Percentiles rank a stretch among this genome's conserved stretches.
These are phyloP conservation scores for Apophysomyces ossiformis DNA, from an alignment of 371 early-diverging fungal species.

Conservation along the genomic window DNA sequence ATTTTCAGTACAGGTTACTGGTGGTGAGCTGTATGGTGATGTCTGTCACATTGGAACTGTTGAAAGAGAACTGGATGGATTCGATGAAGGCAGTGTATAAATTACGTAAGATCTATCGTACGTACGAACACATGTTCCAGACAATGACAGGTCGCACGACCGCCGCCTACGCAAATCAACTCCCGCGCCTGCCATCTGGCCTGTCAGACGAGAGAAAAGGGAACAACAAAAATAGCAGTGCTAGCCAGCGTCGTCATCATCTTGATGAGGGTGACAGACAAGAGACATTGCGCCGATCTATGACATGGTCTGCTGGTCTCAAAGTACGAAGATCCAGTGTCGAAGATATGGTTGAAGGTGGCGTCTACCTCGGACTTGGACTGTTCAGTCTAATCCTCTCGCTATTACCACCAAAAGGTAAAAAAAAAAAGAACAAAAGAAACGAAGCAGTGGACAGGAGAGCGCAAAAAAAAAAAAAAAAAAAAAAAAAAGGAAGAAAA, in stretches of 20 bases:
- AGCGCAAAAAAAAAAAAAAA: not conserved
- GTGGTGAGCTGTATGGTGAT: slow-evolving; percentile 34
- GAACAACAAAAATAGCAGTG: too few relatives aligned
- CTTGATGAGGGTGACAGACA: not conserved
- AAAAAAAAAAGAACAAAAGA: not conserved
- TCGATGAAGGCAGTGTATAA: slow-evolving; percentile 39
- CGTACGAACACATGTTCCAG: slow-evolving; percentile 36
- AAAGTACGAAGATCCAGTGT: not conserved
- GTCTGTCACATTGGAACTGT: slow-evolving; percentile 37
- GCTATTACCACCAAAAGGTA: slow-evolving; percentile 38
- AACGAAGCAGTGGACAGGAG: not conserved
- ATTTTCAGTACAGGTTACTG: slow-evolving; percentile 26
- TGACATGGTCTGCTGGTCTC: not conserved
- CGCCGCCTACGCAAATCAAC: slow-evolving; percentile 2
- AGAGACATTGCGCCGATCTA: not conserved
- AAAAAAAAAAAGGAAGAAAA: not conserved
- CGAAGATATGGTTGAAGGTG: slow-evolving; percentile 16
- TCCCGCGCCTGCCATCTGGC: not conserved
- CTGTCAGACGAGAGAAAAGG: too few relatives aligned
- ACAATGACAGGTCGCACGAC: slow-evolving; percentile 17
- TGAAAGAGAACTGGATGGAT: slow-evolving; percentile 35
- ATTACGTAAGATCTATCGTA: slow-evolving; percentile 32
- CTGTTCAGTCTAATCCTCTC: slow-evolving; percentile 34
- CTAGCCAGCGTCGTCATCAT: not conserved
- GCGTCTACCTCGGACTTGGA: slow-evolving; percentile 40